Base-by-base conservation (phyloP, 169 alveolate species). In the Sarcocystis neurona region DNA sequence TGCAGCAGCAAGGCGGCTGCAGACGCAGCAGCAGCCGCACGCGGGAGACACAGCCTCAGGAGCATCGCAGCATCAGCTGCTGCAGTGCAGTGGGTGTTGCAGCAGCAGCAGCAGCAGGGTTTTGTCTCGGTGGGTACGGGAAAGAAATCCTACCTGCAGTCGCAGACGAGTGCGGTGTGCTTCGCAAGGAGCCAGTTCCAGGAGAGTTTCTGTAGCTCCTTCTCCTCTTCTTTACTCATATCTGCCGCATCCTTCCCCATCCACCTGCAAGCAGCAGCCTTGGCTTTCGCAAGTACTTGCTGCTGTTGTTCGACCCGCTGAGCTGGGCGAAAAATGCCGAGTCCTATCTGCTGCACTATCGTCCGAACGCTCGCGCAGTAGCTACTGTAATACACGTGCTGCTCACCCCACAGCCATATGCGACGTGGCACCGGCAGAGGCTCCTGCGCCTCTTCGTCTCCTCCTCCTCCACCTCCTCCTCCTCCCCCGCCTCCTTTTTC, bases 171-270 rank as follows among this genome's bases (percentile, higher is more conserved):
- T 27, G 82, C 82, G 56, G 82, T 72, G 20, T 72, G 82, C 27
- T 30, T 27, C 30, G 82, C 82, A 39, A 72, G 10, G 58, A 72
- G 58, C 82, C 82, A 72, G 56, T 72, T 72, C 82, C 82, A 72
- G 32, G 82, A 48, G 34, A 72, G 15, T 32, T 39, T 72, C 56
- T 72, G 82, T 1, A 72, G 82, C 53, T 37, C 37, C 53, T 23
- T 72, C 15, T 15, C 8, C 27, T 72, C 82, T 56, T 72, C 82
- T 32, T 32, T 32, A 39, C 41, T 56, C 39, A 72, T 47, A 39
- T 6, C 82, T 4, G 34, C 58, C 39, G 82, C 43, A 4, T 47
- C 2, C 8, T 56, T 32, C 34, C 82, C 82, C 39, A 37, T 6
- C 82, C 82, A 72, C 53, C 32, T n/a, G 58, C 6, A 6, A 2